These are phyloP conservation scores for Taphrina confusa DNA, from an alignment of 1,139 yeast genomes.

Conservation along the genomic window DNA sequence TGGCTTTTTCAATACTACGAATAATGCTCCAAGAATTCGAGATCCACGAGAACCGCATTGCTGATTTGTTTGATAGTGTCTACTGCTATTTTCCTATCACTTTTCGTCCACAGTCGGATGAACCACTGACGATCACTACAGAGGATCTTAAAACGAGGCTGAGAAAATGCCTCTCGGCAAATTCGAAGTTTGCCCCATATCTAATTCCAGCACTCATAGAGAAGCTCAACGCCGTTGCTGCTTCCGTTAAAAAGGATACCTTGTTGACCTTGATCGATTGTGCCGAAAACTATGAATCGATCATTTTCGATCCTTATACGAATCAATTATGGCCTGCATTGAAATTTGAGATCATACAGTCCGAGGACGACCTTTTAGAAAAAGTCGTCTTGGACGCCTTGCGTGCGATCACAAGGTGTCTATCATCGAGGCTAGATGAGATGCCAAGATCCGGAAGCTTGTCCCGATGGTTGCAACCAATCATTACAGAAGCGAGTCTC, in stretches of 20 bases:
- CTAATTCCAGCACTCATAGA: slow-evolving; percentile 77
- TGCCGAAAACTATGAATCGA: slow-evolving; percentile 55
- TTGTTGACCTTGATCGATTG: slow-evolving; percentile 62
- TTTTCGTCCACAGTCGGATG: slow-evolving; percentile 77
- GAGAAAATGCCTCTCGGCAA: slow-evolving; percentile 60
- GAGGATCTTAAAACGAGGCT: slow-evolving; percentile 65
- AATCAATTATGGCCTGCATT: slow-evolving; percentile 80
- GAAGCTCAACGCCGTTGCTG: slow-evolving; percentile 80
- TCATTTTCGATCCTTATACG: slow-evolving; percentile 60
- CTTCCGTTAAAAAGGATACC: slow-evolving; percentile 74
- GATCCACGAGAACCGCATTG: slow-evolving; percentile 44
- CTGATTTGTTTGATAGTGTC: slow-evolving; percentile 76
- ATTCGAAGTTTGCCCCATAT: slow-evolving; percentile 66
- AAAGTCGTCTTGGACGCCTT: slow-evolving; percentile 56
- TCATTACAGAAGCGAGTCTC: slow-evolving; percentile 60
- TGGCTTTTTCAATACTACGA: slow-evolving; percentile 64
- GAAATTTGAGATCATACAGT: slow-evolving; percentile 80
- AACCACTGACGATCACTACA: slow-evolving; percentile 81
- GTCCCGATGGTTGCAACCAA: slow-evolving; percentile 43
- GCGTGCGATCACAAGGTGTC: slow-evolving; percentile 47
- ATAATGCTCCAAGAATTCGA: slow-evolving; percentile 54
- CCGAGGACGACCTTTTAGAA: slow-evolving; percentile 51
- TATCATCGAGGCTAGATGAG: slow-evolving; percentile 49
- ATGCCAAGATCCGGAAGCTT: slow-evolving; percentile 39
- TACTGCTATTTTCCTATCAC: slow-evolving; percentile 97